Percentiles rank a stretch among this genome's conserved stretches.
Conservation (phyloP, 2,329 filamentous ascomycete genomes). For the Pestalotiopsis sp. region DNA sequence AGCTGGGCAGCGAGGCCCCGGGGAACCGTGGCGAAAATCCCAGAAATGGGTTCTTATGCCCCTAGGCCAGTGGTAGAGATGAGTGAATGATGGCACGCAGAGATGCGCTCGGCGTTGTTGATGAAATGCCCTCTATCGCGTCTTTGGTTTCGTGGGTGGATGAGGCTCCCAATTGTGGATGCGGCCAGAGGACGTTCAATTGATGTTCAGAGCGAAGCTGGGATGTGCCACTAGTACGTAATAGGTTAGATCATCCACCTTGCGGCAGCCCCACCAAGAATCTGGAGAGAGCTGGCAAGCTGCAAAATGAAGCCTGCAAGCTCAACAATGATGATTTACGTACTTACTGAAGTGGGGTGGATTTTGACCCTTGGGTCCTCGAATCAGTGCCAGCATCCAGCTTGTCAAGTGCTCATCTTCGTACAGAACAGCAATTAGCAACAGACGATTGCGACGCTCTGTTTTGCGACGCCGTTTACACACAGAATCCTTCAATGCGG, state of each 20-base stretch:
- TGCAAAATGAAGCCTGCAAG: not conserved
- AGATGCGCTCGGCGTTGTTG: not conserved
- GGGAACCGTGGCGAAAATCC: not conserved
- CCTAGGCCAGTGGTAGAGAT: not conserved
- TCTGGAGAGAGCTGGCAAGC: not conserved
- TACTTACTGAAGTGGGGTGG: not conserved
- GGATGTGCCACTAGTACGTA: not conserved
- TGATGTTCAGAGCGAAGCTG: not conserved
- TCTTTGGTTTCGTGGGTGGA: not conserved
- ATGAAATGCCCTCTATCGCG: not conserved
- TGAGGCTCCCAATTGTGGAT: slow-evolving; percentile 1
- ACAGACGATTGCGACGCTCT: no score
- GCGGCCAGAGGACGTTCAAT: not conserved
- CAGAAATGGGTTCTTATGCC: not conserved
- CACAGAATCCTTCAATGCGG: no score
- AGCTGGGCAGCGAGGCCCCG: slow-evolving; percentile 6
- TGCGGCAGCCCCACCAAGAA: not conserved
- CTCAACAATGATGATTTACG: not conserved
- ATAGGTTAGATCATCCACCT: not conserved
- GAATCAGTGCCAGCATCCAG: not conserved
- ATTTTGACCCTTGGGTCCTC: no score
- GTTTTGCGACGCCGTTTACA: no score
- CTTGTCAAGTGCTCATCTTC: not conserved
- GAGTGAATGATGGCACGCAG: not conserved
- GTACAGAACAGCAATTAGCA: no score